phyloP scores from a whole-genome alignment of 495 filamentous ascomycete species.

The Penicillium fimorum region DNA sequence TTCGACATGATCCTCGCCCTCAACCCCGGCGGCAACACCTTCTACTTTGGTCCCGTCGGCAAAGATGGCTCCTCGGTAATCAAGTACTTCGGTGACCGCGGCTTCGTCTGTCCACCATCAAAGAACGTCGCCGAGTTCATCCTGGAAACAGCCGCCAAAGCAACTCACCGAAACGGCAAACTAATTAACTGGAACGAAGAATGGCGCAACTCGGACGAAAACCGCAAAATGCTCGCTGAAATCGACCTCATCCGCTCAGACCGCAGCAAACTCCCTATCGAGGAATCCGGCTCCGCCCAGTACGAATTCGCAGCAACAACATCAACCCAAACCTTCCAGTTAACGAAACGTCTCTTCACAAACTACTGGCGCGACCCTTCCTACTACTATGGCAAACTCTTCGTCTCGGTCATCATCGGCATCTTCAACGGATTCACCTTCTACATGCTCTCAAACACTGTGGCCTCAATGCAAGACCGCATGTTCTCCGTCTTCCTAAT shows the following conservation, averaged over 20 bases:
- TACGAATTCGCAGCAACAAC: slow-evolving; percentile 65
- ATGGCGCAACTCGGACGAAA: slow-evolving; percentile 63
- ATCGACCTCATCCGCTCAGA: slow-evolving; percentile 59
- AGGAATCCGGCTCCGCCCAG: slow-evolving; percentile 35
- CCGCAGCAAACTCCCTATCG: slow-evolving; percentile 48
- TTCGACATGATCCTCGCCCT: slow-evolving; percentile 76
- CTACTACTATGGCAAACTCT: slow-evolving; percentile 75
- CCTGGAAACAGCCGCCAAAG: slow-evolving; percentile 72
- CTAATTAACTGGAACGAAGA: slow-evolving; percentile 67
- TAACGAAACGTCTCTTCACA: slow-evolving; percentile 64
- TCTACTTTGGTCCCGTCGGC: slow-evolving; percentile 74
- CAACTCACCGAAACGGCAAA: slow-evolving; percentile 49
- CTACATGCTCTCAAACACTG: slow-evolving; percentile 65
- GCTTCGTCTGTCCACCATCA: slow-evolving; percentile 55
- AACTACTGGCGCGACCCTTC: slow-evolving; percentile 71
- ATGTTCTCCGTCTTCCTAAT: slow-evolving; percentile 79
- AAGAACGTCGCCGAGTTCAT: slow-evolving; percentile 88
- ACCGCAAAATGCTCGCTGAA: slow-evolving; percentile 51
- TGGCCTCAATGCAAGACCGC: slow-evolving; percentile 73
- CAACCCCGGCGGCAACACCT: slow-evolving; percentile 66
- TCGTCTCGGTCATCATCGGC: slow-evolving; percentile 65
- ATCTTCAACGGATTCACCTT: slow-evolving; percentile 87
- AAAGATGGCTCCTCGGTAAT: slow-evolving; percentile 59
- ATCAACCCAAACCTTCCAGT: slow-evolving; percentile 54
- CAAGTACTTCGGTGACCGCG: slow-evolving; percentile 65